A percentile compares a stretch with the other conserved stretches of the same genome.
phyloP scores from a whole-genome alignment of 805 yeast species.

The Wickerhamiella hasegawae region DNA sequence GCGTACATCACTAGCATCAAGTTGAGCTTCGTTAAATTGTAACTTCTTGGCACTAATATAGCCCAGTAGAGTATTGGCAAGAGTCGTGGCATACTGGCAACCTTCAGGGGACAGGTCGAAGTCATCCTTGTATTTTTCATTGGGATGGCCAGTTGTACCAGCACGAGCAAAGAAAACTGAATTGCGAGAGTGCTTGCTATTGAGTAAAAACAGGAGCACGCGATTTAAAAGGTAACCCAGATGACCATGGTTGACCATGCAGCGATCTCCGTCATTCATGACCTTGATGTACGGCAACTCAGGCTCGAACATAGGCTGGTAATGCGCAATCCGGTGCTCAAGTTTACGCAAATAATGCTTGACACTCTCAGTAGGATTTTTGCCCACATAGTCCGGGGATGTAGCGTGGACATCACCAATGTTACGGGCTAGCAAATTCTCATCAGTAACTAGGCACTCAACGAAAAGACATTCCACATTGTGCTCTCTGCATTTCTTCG shows the following conservation, averaged over 20 bases:
- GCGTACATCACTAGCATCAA: not conserved
- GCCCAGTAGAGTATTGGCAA: slow-evolving; percentile 40
- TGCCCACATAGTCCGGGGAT: slow-evolving; percentile 72
- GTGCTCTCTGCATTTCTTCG: slow-evolving; percentile 34
- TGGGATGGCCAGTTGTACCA: slow-evolving; percentile 30
- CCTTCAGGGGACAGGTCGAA: slow-evolving; percentile 74
- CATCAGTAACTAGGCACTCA: slow-evolving; percentile 72
- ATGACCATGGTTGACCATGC: slow-evolving; percentile 64
- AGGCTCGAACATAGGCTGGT: slow-evolving; percentile 46
- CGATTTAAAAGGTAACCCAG: slow-evolving; percentile 82
- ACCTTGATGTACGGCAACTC: slow-evolving; percentile 65
- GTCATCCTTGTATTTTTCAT: slow-evolving; percentile 51
- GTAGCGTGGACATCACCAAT: slow-evolving; percentile 63
- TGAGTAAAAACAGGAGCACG: slow-evolving; percentile 84
- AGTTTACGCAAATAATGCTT: slow-evolving; percentile 64
- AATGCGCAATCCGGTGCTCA: slow-evolving; percentile 46
- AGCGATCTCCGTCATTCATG: slow-evolving; percentile 76
- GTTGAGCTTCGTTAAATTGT: not conserved
- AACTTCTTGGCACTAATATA: slow-evolving; percentile 15
- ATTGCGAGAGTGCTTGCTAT: slow-evolving; percentile 72
- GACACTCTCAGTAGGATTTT: slow-evolving; percentile 60
- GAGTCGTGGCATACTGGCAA: slow-evolving; percentile 41
- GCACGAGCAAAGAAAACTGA: slow-evolving; percentile 73
- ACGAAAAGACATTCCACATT: slow-evolving; percentile 72
- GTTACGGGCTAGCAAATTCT: slow-evolving; percentile 49